Conservation (phyloP, 2,329 filamentous ascomycete genomes). For the Torrubiella hemipterigena region DNA sequence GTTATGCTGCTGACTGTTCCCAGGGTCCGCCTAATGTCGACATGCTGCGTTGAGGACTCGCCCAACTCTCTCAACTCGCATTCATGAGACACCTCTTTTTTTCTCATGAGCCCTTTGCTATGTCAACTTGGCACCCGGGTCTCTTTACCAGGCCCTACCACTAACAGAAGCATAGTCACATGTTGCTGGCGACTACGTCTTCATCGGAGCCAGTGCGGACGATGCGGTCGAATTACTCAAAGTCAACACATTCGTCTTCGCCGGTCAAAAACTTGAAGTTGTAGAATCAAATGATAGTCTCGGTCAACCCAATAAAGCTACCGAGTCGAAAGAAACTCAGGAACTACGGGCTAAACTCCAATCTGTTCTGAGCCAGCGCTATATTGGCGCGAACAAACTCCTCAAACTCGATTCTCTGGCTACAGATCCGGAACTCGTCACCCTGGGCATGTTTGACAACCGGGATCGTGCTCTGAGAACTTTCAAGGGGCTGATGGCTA, state of each 20-base stretch:
- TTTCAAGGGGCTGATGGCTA: slow-evolving; percentile 81
- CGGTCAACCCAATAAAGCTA: slow-evolving; percentile 20
- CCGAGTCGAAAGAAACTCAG: slow-evolving; percentile 38
- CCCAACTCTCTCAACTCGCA: too few relatives aligned
- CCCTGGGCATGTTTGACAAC: slow-evolving; percentile 64
- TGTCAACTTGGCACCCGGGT: too few relatives aligned
- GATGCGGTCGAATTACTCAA: slow-evolving; percentile 54
- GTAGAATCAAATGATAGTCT: slow-evolving; percentile 33
- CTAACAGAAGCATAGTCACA: slow-evolving; percentile 63
- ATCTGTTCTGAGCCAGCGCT: slow-evolving; percentile 61
- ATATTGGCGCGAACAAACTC: slow-evolving; percentile 58
- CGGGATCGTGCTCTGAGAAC: slow-evolving; percentile 69
- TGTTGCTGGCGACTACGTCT: slow-evolving; percentile 55
- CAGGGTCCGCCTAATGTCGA: slow-evolving; percentile 19
- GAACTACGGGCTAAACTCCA: slow-evolving; percentile 60
- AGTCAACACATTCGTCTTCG: slow-evolving; percentile 57
- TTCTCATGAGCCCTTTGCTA: too few relatives aligned
- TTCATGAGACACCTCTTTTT: too few relatives aligned
- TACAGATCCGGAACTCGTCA: slow-evolving; percentile 57
- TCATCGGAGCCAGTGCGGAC: slow-evolving; percentile 53
- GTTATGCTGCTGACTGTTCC: slow-evolving; percentile 29
- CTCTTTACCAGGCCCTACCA: slow-evolving; percentile 24
- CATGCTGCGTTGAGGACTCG: too few relatives aligned
- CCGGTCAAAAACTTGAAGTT: slow-evolving; percentile 48
- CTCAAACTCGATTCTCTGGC: slow-evolving; percentile 73